These are phyloP conservation scores for Eutrema heterophyllum DNA, from an alignment of 345 rosid genomes.

Conservation along the genomic window DNA sequence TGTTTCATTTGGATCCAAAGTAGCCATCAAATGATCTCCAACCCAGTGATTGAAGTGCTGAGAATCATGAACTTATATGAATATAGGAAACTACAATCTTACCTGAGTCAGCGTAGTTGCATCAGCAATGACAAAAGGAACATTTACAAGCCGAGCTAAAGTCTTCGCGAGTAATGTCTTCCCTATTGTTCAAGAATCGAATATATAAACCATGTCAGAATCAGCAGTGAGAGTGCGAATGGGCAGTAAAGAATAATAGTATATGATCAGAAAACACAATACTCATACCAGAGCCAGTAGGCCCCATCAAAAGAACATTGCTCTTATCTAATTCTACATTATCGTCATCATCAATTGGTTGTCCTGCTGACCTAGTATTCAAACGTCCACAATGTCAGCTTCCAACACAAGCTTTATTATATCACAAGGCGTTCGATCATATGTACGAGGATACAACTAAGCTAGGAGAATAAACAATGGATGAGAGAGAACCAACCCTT, in stretches of 20 bases:
- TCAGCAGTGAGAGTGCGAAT: not conserved
- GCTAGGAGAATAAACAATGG: not conserved
- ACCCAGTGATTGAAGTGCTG: not conserved
- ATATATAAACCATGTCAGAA: not conserved
- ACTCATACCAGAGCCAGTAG: conserved; percentile 87
- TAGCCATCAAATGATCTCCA: not conserved
- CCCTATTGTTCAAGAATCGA: conserved; percentile 38
- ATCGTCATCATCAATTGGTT: conserved; percentile 63
- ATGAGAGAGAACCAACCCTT: conserved; percentile 58
- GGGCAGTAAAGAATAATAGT: not conserved
- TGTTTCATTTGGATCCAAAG: not conserved
- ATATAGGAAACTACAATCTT: conserved; percentile 11
- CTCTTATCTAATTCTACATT: conserved; percentile 92
- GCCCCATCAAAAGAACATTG: conserved; percentile 93
- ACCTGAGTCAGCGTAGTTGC: conserved; percentile 87
- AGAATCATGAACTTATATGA: not conserved
- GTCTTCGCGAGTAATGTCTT: conserved; percentile 87
- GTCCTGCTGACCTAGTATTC: conserved; percentile 76
- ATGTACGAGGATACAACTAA: conserved; percentile 1
- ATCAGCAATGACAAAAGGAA: conserved; percentile 83
- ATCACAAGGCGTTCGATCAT: not conserved
- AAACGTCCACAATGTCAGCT: conserved; percentile 36
- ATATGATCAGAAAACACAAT: not conserved
- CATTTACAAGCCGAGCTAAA: conserved; percentile 75
- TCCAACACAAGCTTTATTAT: conserved; percentile 1